Evolutionary conservation across 2,329 filamentous ascomycete genomes (phyloP).

Genomic region (Alternaria gaisen): DNA sequence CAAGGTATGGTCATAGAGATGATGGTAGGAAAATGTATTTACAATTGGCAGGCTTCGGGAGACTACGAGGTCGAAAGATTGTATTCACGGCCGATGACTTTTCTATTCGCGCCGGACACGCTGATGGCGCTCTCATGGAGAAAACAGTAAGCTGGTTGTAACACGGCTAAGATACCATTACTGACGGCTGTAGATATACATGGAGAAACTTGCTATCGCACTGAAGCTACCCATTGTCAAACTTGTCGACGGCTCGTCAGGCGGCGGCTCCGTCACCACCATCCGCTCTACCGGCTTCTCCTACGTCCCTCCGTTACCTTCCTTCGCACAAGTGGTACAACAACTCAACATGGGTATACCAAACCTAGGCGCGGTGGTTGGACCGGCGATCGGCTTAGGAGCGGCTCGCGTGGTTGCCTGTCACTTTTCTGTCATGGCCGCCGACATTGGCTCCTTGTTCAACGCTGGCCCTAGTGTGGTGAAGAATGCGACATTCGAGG

Average conservation of each 20-base stretch:
- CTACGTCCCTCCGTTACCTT: conserved; percentile 66
- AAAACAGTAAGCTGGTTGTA: conserved; percentile 56
- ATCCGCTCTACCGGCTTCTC: conserved; percentile 65
- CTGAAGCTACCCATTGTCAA: conserved; percentile 69
- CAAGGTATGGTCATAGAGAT: conserved; percentile 53
- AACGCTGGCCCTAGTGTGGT: conserved; percentile 72
- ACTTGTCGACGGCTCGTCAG: conserved; percentile 70
- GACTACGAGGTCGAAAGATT: conserved; percentile 62
- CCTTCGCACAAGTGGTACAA: conserved; percentile 62
- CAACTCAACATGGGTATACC: conserved; percentile 71
- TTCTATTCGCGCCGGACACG: conserved; percentile 69
- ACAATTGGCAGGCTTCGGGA: conserved; percentile 55
- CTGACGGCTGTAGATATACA: conserved; percentile 57
- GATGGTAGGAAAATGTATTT: neutral
- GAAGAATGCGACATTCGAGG: conserved; percentile 70
- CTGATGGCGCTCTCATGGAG: conserved; percentile 66
- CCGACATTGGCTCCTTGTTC: conserved; percentile 68
- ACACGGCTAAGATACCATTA: neutral
- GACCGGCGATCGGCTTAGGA: conserved; percentile 70
- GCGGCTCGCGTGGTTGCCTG: conserved; percentile 69
- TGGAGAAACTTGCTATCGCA: conserved; percentile 68
- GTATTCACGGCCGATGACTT: conserved; percentile 72
- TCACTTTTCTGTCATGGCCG: conserved; percentile 73
- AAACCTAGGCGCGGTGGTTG: conserved; percentile 69
- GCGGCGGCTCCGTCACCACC: conserved; percentile 69